A percentile compares a stretch with the other conserved stretches of the same genome.
phyloP scores from a whole-genome alignment of 305 asterid species.

The Fraxinus floribunda region DNA sequence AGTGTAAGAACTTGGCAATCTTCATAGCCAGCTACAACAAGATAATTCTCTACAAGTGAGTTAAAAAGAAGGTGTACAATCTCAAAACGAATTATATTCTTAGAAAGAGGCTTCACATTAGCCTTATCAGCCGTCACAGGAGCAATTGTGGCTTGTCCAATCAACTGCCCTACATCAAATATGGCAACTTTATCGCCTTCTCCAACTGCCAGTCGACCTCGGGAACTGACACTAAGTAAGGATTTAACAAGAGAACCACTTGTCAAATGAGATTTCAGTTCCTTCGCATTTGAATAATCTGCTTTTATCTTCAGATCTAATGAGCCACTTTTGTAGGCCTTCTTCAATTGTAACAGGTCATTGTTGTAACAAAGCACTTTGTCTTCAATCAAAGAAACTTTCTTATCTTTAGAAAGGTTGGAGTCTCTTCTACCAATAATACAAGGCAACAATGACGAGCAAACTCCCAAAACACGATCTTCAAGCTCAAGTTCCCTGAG shows the following conservation, averaged over 20 bases:
- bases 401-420: conserved; percentile 59
- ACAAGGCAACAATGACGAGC: conserved; percentile 75
- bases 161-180: conserved; percentile 97
- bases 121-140: conserved; percentile 99
- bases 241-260: conserved; percentile 97
- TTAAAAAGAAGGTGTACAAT: conserved; percentile 90
- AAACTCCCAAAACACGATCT: conserved; percentile 65
- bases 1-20: conserved; percentile 98
- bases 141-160: conserved; percentile 92
- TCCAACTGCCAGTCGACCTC: conserved; percentile 99
- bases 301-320: conserved; percentile 95
- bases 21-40: conserved; percentile 98
- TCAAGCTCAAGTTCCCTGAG: conserved; percentile 79
- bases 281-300: conserved; percentile 94
- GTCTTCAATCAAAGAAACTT: conserved; percentile 60
- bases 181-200: conserved; percentile 99
- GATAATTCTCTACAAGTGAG: conserved; percentile 79
- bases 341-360: conserved; percentile 90
- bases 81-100: conserved; percentile 94
- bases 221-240: conserved; percentile 76
- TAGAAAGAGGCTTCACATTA: conserved; percentile 97
- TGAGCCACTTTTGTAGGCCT: conserved; percentile 97
- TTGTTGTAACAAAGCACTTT: conserved; percentile 62
- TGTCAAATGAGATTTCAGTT: conserved; percentile 87
- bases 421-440: conserved; percentile 70